These are phyloP conservation scores for Pythium sp. DNA, from an alignment of 352 stramenopile genomes.

Conservation along the genomic window DNA sequence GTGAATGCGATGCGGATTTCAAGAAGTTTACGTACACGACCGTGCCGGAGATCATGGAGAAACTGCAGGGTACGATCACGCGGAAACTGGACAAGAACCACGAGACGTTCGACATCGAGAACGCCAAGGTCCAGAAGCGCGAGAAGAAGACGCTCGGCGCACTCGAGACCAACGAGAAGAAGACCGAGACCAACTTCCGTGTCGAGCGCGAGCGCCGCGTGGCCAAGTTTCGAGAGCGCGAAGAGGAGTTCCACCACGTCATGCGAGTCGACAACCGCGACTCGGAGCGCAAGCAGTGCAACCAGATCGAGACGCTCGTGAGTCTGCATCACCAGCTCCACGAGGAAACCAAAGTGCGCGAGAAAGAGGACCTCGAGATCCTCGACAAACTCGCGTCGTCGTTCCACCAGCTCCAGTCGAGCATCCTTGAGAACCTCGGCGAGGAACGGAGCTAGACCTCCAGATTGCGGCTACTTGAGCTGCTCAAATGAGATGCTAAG, in stretches of 20 bases:
- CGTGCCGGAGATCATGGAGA: conserved; percentile 88
- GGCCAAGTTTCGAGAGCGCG: conserved; percentile 52
- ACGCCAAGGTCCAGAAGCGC: conserved; percentile 90
- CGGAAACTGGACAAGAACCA: conserved; percentile 87
- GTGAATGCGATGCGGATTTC: conserved; percentile 52
- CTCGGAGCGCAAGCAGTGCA: conserved; percentile 42
- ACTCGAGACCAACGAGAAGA: conserved; percentile 64
- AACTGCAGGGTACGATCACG: conserved; percentile 83
- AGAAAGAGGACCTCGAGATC: conserved; percentile 72
- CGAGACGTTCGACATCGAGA: conserved; percentile 93
- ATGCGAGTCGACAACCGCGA: conserved; percentile 71
- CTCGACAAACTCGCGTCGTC: conserved; percentile 78
- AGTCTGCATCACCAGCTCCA: conserved; percentile 49
- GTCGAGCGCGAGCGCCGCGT: conserved; percentile 67
- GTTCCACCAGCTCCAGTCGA: conserved; percentile 75
- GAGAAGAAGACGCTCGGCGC: conserved; percentile 83
- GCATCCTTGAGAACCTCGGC: conserved; percentile 81
- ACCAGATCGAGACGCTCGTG: conserved; percentile 48
- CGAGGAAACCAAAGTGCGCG: conserved; percentile 44
- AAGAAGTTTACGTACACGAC: conserved; percentile 76
- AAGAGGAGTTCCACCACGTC: conserved; percentile 61
- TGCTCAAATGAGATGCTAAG: not conserved
- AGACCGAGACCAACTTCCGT: conserved; percentile 53
- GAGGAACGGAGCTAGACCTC: conserved; percentile 23
- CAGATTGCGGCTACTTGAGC: too few species aligned